Conservation (phyloP, 441 rosid species). For the Syzygium malaccense region DNA sequence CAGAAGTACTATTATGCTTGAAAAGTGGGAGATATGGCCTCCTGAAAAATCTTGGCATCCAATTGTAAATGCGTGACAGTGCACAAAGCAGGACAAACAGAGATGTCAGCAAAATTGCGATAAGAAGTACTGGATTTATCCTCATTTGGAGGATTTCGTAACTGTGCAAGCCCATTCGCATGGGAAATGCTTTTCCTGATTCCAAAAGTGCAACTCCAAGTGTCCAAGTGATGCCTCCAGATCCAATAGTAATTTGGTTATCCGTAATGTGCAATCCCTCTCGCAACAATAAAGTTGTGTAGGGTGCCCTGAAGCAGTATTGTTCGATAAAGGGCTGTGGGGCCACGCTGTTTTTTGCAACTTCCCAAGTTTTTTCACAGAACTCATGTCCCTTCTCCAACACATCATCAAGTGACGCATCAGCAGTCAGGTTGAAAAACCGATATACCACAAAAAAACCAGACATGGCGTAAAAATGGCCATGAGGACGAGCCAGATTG, state of each 20-base stretch:
- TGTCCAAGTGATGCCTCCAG: slow-evolving; percentile 98
- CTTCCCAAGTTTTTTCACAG: slow-evolving; percentile 77
- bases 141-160: slow-evolving; percentile 54
- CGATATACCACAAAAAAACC: slow-evolving; percentile 93
- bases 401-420: slow-evolving; percentile 89
- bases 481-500: slow-evolving; percentile 70
- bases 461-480: slow-evolving; percentile 88
- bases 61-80: slow-evolving; percentile 60
- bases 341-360: slow-evolving; percentile 74
- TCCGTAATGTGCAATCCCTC: slow-evolving; percentile 92
- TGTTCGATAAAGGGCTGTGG: slow-evolving; percentile 98
- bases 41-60: slow-evolving; percentile 62
- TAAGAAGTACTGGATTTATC: slow-evolving; percentile 58
- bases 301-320: slow-evolving; percentile 98
- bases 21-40: slow-evolving; percentile 78
- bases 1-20: slow-evolving; percentile 51
- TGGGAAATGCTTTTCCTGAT: slow-evolving; percentile 74
- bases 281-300: slow-evolving; percentile 68
- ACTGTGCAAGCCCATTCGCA: slow-evolving; percentile 48
- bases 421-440: slow-evolving; percentile 73
- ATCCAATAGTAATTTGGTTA: slow-evolving; percentile 63
- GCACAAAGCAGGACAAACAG: slow-evolving; percentile 69
- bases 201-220: slow-evolving; percentile 89
- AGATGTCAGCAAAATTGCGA: slow-evolving; percentile 48
- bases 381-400: slow-evolving; percentile 80